These are phyloP conservation scores for Pyricularia sp. DNA, from an alignment of 2,329 filamentous ascomycete genomes.

Conservation along the genomic window DNA sequence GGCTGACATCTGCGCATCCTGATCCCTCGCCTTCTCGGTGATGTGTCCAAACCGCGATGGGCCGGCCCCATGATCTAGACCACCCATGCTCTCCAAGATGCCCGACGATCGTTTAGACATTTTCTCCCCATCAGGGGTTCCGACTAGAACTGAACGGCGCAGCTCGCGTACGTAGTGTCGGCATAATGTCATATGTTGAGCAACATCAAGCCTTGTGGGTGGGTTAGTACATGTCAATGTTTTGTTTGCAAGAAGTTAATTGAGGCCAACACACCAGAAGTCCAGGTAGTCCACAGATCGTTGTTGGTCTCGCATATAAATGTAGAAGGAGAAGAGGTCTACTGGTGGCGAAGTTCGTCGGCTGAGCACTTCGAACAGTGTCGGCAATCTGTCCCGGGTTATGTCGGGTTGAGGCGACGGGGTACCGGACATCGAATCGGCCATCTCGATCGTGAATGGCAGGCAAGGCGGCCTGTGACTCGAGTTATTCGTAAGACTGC, in stretches of 20 bases:
- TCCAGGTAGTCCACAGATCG: constrained; percentile 95
- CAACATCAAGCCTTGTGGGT: constrained; percentile 78
- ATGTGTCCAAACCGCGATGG: constrained; percentile 42
- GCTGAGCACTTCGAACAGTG: constrained; percentile 89
- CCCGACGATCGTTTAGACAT: constrained; percentile 74
- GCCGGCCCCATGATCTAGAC: constrained; percentile 47
- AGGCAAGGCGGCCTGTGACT: not conserved
- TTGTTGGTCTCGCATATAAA: constrained; percentile 98
- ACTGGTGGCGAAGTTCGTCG: constrained; percentile 89
- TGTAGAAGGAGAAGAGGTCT: constrained; percentile 97
- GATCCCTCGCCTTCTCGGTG: constrained; percentile 59
- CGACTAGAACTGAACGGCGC: constrained; percentile 80
- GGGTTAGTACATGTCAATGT: constrained; percentile 3
- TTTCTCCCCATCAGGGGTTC: constrained; percentile 82
- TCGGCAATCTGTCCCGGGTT: constrained; percentile 74
- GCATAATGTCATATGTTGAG: constrained; percentile 95
- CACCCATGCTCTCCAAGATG: constrained; percentile 59
- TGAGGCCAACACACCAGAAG: constrained; percentile 60
- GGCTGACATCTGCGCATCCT: constrained; percentile 82
- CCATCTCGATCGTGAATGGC: constrained; percentile 18
- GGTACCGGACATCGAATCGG: constrained; percentile 20
- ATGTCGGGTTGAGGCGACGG: constrained; percentile 46
- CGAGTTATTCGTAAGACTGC: not conserved
- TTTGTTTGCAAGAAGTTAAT: constrained; percentile 4
- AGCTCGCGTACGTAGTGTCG: constrained; percentile 95